Evolutionary conservation across 1,284 basidiomycete genomes (phyloP).

Genomic region (Leccinum subrobustum): DNA sequence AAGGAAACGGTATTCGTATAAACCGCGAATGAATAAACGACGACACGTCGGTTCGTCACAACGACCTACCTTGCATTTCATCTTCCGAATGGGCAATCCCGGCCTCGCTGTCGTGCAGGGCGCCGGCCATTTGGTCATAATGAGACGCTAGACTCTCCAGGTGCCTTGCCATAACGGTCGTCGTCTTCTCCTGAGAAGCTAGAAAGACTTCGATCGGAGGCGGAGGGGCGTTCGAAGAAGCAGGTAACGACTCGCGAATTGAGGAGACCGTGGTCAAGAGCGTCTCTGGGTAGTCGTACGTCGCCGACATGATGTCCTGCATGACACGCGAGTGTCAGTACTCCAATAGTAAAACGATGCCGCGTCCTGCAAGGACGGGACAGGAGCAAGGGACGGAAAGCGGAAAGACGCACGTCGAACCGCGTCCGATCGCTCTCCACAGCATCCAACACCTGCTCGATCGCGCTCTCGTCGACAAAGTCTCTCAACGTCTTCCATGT

Average conservation of each 20-base stretch:
- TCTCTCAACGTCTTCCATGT: slow-evolving; percentile 79
- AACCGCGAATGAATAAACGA: neutral
- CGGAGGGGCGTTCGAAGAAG: slow-evolving; percentile 29
- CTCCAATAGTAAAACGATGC: neutral
- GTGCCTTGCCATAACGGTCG: slow-evolving; percentile 65
- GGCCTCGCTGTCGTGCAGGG: slow-evolving; percentile 61
- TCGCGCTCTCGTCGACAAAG: slow-evolving; percentile 76
- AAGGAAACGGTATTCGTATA: neutral
- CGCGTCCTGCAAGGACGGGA: neutral
- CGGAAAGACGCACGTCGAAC: slow-evolving; percentile 55
- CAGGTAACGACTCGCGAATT: slow-evolving; percentile 54
- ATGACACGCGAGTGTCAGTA: neutral
- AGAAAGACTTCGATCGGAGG: slow-evolving; percentile 50
- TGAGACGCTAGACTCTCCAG: slow-evolving; percentile 69
- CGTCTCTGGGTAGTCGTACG: slow-evolving; percentile 64
- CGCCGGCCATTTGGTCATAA: slow-evolving; percentile 70
- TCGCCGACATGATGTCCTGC: slow-evolving; percentile 60
- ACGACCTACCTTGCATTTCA: slow-evolving; percentile 58
- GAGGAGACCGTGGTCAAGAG: slow-evolving; percentile 52
- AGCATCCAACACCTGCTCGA: slow-evolving; percentile 69
- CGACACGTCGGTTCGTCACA: neutral
- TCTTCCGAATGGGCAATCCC: slow-evolving; percentile 64
- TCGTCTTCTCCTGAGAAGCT: slow-evolving; percentile 54
- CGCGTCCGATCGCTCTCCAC: slow-evolving; percentile 65
- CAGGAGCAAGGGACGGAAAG: neutral